Conservation (phyloP, 2,329 filamentous ascomycete species). For the Aspergillus transmontanensis region DNA sequence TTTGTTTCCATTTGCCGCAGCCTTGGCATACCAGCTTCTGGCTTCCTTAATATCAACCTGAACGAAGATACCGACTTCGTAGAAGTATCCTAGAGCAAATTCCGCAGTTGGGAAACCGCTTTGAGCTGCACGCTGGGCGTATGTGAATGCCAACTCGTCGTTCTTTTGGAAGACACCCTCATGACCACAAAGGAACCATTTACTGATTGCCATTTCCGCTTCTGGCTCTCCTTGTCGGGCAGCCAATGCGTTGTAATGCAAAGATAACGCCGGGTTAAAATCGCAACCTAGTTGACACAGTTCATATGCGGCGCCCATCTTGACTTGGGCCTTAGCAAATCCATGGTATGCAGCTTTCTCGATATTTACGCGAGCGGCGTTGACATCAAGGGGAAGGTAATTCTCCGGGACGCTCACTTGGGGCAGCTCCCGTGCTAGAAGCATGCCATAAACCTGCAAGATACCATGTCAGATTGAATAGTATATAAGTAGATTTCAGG, state of each 20-base stretch:
- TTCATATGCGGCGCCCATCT: constrained; percentile 96
- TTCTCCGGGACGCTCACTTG: constrained; percentile 79
- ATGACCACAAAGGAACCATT: constrained; percentile 97
- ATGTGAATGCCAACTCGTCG: constrained; percentile 87
- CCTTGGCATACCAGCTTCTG: constrained; percentile 84
- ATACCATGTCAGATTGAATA: constrained; percentile 11
- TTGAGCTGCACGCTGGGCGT: constrained; percentile 82
- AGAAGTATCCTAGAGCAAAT: constrained; percentile 96
- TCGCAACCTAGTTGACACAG: constrained; percentile 91
- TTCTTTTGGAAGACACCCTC: constrained; percentile 94
- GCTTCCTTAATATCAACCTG: constrained; percentile 82
- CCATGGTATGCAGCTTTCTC: constrained; percentile 96
- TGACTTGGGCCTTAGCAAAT: constrained; percentile 93
- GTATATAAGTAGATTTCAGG: background rate
- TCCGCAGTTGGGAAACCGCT: constrained; percentile 85
- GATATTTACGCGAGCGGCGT: constrained; percentile 79
- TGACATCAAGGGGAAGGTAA: constrained; percentile 71
- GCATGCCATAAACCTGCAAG: constrained; percentile 78
- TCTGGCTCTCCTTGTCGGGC: constrained; percentile 90
- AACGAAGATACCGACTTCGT: constrained; percentile 93
- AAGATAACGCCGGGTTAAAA: constrained; percentile 86
- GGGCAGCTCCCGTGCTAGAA: constrained; percentile 86
- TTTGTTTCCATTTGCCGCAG: constrained; percentile 86
- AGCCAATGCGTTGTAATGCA: constrained; percentile 94
- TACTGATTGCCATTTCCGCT: constrained; percentile 92